phyloP scores from a whole-genome alignment of 2,329 filamentous ascomycete species.

The Sarocladium oryzae region DNA sequence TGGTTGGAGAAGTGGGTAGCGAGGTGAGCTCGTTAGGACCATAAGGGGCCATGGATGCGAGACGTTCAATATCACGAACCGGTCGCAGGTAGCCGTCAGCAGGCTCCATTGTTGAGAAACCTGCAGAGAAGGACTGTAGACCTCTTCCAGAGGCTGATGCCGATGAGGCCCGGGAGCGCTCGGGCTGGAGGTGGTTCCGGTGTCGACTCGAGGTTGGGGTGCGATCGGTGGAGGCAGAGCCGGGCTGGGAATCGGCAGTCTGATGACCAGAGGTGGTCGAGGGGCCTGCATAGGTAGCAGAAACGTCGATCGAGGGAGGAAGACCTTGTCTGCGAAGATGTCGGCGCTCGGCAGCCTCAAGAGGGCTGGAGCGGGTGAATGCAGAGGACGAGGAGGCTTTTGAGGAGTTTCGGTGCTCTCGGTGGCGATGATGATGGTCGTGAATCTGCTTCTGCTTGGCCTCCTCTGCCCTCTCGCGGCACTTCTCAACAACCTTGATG shows the following conservation, averaged over 20 bases:
- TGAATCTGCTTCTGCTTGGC: conserved; percentile 63
- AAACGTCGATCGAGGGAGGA: conserved; percentile 61
- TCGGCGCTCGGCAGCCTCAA: conserved; percentile 48
- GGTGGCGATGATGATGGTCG: conserved; percentile 41
- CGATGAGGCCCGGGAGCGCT: conserved; percentile 39
- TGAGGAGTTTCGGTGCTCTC: conserved; percentile 40
- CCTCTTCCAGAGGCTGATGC: conserved; percentile 41
- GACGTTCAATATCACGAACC: conserved; percentile 73
- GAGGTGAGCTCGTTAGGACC: conserved; percentile 65
- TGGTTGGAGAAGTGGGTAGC: conserved; percentile 89
- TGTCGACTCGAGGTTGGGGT: conserved; percentile 26
- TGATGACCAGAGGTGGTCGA: conserved; percentile 24
- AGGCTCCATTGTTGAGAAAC: conserved; percentile 60
- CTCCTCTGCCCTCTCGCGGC: conserved; percentile 79
- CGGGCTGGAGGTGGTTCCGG: conserved; percentile 44
- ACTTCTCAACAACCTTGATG: conserved; percentile 91
- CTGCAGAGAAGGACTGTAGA: conserved; percentile 59
- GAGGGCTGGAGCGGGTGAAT: neutral
- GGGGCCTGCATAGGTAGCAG: conserved; percentile 33
- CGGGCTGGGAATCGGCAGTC: conserved; percentile 15
- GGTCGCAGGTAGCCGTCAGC: conserved; percentile 72
- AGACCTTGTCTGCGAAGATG: conserved; percentile 70
- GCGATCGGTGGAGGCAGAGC: conserved; percentile 4
- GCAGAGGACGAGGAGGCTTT: conserved; percentile 31
- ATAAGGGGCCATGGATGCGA: conserved; percentile 73